Evolutionary conservation across 495 filamentous ascomycete genomes (phyloP), one percentile per base, ranked within the genome.

Genomic region (Xylaria longipes): DNA sequence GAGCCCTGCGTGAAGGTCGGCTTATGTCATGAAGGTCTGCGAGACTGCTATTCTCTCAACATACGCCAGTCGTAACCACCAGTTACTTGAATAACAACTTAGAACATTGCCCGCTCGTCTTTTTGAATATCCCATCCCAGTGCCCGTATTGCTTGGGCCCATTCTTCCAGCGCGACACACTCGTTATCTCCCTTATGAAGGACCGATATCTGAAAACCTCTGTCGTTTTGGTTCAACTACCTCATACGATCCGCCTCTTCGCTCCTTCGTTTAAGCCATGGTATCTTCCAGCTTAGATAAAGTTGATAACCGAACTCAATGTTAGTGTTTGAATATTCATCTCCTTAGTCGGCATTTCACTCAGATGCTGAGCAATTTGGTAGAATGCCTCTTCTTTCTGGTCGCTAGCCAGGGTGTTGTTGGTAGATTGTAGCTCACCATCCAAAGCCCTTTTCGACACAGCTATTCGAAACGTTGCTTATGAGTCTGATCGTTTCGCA

Each of bases 391-490:
- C 12, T 31, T 56, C 4, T 6, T 20, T 33, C 54, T 54, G 50
- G 50, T 5, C 6, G 54, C 15, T 35, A 17, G 11, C 27, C 29
- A 7, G 12, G 29, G 5, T 35, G 29, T 8, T 15, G 14, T 27
- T 54, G 8, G 50, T 27, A 54, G 50, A 46, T 8, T 22, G 2
- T 54, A 35, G 54, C 29, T 58, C 33, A 22, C 57, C 57, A 60
- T 37, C 57, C 33, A n/a, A 29, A n/a, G 33, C 39, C 20, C 7
- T 60, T 37, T 29, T 41, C 27, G n/a, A 15, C 22, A 8, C 35
- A 27, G 12, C 22, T 63, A 15, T 61, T 61, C 58, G 58, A 39
- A 61, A 41, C n/a, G 58, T 39, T n/a, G 17, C 57, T 60, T 11
- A 7, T 6, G 17, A 8, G 17, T 14, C 15, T 5, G 12, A 11